These are phyloP conservation scores for Cladosporium cucumerinum DNA, from an alignment of 2,329 filamentous ascomycete species.

Conservation along the genomic window DNA sequence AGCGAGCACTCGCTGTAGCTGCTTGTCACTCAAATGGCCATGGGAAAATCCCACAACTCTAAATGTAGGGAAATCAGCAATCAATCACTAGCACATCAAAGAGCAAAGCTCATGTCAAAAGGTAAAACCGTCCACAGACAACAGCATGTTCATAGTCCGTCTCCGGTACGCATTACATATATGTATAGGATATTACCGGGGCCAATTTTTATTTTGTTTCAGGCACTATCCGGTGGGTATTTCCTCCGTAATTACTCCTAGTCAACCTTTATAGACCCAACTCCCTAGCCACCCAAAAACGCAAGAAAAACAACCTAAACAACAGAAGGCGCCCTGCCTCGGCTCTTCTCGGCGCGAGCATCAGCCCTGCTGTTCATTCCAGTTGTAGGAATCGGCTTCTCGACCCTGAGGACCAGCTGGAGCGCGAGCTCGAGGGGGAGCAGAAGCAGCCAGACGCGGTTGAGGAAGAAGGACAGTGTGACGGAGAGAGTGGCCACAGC, in stretches of 20 bases:
- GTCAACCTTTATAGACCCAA: not conserved
- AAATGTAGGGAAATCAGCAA: too few relatives aligned
- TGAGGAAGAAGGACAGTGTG: slow-evolving; percentile 46
- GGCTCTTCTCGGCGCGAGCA: not conserved
- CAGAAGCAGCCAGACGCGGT: slow-evolving; percentile 50
- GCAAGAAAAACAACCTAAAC: not conserved
- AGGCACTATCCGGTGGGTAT: not conserved
- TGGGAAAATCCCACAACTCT: too few relatives aligned
- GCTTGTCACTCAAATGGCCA: too few relatives aligned
- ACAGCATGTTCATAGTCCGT: not conserved
- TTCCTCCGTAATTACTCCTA: not conserved
- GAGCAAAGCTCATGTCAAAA: too few relatives aligned
- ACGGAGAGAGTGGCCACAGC: slow-evolving; percentile 50
- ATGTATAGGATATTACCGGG: not conserved
- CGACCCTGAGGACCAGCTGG: slow-evolving; percentile 47
- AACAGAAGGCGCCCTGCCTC: slow-evolving; percentile 8
- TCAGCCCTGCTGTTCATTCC: slow-evolving; percentile 38
- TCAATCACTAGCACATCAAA: too few relatives aligned
- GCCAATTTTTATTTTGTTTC: not conserved
- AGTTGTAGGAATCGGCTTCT: slow-evolving; percentile 55
- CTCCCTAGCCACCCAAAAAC: not conserved
- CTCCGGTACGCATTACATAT: not conserved
- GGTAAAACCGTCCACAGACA: too few relatives aligned
- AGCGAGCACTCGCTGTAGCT: too few relatives aligned
- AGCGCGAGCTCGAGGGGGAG: slow-evolving; percentile 52